Base-by-base conservation (phyloP, 2,329 filamentous ascomycete species). In the Ophiostoma pallidulum region DNA sequence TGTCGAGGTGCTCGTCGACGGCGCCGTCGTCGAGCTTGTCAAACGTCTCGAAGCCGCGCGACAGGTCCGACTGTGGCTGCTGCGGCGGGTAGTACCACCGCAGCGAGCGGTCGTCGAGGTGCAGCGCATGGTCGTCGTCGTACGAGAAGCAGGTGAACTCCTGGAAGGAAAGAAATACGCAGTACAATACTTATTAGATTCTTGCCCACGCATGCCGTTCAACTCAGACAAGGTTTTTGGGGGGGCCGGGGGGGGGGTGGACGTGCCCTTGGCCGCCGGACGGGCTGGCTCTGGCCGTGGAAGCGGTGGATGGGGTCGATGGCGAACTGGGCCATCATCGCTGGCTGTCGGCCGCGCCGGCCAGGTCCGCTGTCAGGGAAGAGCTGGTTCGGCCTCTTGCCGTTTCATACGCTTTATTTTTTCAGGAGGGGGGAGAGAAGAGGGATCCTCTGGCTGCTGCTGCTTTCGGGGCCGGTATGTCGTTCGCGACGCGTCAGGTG, bases 131-230 rank as follows among this genome's bases (percentile, higher is more conserved):
- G 24, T 89, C 71, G 38, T 89, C 78, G 62, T 97, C 87, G 65
- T 92, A 97, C 8, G 91, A 97, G 67, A 97, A 98, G 66, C 76
- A 88, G 4, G 91, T 78, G 54, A 98, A 86, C 70, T 98, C 92
- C 83, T 91, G 41, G 39, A 31, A 4, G 8, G 10, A 24, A 20
- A 10, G 16, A 5, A 3, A 20, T 10, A 14, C 4, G 6, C 26
- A 35, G 8, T 13, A 8, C 22, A 18, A 20, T 13, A 2, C 16
- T 31, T 12, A 12, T 3, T 4, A 3, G 9, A 35, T n/a, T n/a
- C n/a, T n/a, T n/a, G n/a, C n/a, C n/a, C n/a, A n/a, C n/a, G n/a
- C n/a, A n/a, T n/a, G n/a, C n/a, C n/a, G n/a, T n/a, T n/a, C n/a
- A n/a, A n/a, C n/a, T n/a, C n/a, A n/a, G n/a, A n/a, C n/a, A n/a